Evolutionary conservation across 1,284 basidiomycete genomes (phyloP), one percentile per base, ranked within the genome.

Genomic region (Papiliotrema fonsecae): DNA sequence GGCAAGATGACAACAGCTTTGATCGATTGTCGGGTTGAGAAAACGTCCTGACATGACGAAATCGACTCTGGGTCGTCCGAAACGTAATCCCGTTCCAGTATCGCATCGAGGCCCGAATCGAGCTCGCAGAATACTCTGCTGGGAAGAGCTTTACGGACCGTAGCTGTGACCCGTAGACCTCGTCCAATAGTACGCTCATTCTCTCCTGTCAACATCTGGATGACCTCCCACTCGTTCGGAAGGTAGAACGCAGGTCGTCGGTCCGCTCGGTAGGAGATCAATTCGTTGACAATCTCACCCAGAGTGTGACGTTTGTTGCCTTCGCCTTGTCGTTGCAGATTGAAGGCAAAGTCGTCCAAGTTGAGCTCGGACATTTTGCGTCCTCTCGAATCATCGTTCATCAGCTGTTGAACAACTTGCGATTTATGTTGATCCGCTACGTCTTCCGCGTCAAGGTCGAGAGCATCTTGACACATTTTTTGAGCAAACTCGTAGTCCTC

Each of bases 401-500:
- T 90, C 66, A 99, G 84, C 47, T 86, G 77, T 37, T 92, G 84
- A 9, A 93, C 88, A 45, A 87, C 82, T 6, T 68, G 68, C 3
- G 92, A 96, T 31, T 89, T 87, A 67, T 92, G 87, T 59, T 89
- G 84, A 59, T 88, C 88, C 52, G 87, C 86, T 26, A 89, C 79
- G 71, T 97, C 93, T 68, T 97, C 93, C 64, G 93, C 90, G 61
- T 97, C 93, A 28, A 91, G 81, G 64, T 97, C 94, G 22, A 97
- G 81, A 6, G 94, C 91, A 71, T 97, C 94, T 11, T 90, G 89
- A 30, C 96, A 94, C 91, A 99, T 97, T 77, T 98, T 97, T 39
- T 91, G 85, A 1, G 96, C 94, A 47, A 97, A 81, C 63, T 97
- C 91, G 70, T 98, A 99, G 74, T 98, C 94, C 72, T 97, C 92